Percentiles rank a stretch among this genome's conserved stretches.
phyloP scores from a whole-genome alignment of 2,329 filamentous ascomycete species.

The Aaosphaeria arxii region DNA sequence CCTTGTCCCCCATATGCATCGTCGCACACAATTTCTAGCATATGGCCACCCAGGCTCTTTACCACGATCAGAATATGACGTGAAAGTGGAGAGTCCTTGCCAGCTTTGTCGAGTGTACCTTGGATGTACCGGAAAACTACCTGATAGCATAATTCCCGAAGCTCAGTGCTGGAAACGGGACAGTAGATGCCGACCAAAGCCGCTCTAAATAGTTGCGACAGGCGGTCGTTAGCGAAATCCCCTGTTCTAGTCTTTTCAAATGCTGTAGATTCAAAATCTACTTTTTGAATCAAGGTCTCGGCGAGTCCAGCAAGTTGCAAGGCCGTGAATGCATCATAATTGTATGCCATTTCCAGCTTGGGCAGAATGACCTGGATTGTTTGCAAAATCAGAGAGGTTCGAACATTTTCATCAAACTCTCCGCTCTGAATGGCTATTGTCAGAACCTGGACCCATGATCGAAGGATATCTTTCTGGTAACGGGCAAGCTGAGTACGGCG shows the following conservation, averaged over 20 bases:
- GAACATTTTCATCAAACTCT: slow-evolving; percentile 70
- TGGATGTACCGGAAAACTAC: slow-evolving; percentile 85
- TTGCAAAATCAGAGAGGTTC: slow-evolving; percentile 78
- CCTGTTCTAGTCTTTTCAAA: slow-evolving; percentile 50
- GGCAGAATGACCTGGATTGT: slow-evolving; percentile 84
- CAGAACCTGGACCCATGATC: slow-evolving; percentile 80
- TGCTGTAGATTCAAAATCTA: slow-evolving; percentile 56
- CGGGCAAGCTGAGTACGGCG: slow-evolving; percentile 56
- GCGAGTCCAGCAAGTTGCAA: slow-evolving; percentile 75
- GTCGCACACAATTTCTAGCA: slow-evolving; percentile 86
- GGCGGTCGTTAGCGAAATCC: slow-evolving; percentile 80
- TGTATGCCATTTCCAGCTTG: slow-evolving; percentile 75
- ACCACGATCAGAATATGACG: slow-evolving; percentile 64
- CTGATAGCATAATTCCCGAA: slow-evolving; percentile 85
- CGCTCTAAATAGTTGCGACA: slow-evolving; percentile 88
- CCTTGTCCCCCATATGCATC: slow-evolving; percentile 85
- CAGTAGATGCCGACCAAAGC: slow-evolving; percentile 77
- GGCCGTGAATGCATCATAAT: slow-evolving; percentile 66
- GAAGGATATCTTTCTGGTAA: slow-evolving; percentile 65
- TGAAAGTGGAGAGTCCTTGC: slow-evolving; percentile 28
- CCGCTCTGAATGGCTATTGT: slow-evolving; percentile 80
- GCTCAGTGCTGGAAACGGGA: slow-evolving; percentile 64
- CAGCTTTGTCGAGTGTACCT: slow-evolving; percentile 56
- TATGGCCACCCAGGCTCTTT: slow-evolving; percentile 74
- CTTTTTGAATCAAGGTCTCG: slow-evolving; percentile 67